Evolutionary conservation across 306 rosid species (phyloP), one percentile per base, ranked within the genome.

Genomic region (Vigna mungo): DNA sequence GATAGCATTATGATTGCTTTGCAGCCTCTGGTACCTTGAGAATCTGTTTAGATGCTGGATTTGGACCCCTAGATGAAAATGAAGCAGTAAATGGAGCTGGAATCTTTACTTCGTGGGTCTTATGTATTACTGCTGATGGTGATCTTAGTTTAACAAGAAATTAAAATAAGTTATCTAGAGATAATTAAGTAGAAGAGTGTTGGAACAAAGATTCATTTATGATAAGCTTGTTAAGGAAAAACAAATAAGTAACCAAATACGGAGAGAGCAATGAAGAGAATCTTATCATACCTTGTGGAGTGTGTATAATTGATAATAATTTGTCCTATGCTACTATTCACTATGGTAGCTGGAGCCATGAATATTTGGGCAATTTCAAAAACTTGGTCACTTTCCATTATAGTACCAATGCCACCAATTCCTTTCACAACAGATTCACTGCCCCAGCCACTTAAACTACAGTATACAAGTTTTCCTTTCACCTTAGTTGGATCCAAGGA

Each of bases 21-120:
- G 20, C 14, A 77, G 64, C 9, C 44, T 27, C 48, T 51, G n/a
- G 27, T 75, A 94, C 98, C 95, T 94, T 94, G 68, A 94, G 95
- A 65, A 92, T 74, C 78, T 77, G 84, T 8, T 55, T 34, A 15
- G 97, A 82, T 74, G 85, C 91, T 46, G 83, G 83, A 79, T 81
- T 89, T 71, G 98, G 98, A 70, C 98, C 98, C 32, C 96, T 83
- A 2, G 98, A 89, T 63, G 97, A 92, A 85, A 95, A 95, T 60
- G 96, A 79, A 77, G 97, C 97, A 32, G 81, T 55, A 78, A 90
- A 84, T n/a, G 96, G 97, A 75, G 97, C 97, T 4, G 56, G 16
- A 60, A 25, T 74, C 17, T 82, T 68, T 52, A 46, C 72, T 80
- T 85, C 89, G 1, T 74, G 82, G 66, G 91, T 75, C 85, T 75